Conservation (phyloP, 345 rosid species). For the Dimocarpus longan region DNA sequence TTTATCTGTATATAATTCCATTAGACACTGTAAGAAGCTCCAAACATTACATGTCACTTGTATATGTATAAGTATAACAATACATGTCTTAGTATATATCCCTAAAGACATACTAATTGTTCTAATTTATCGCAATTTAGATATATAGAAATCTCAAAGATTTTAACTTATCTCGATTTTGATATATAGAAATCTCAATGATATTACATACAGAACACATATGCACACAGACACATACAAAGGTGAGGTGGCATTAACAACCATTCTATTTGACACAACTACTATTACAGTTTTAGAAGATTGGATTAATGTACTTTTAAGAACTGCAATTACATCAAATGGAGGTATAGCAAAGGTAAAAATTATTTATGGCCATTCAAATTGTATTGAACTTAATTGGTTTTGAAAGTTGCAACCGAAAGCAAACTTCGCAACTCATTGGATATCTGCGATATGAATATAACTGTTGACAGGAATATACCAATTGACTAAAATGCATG, state of each 20-base stretch:
- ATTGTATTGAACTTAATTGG: not conserved
- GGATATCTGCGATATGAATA: not conserved
- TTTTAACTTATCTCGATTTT: too few relatives aligned
- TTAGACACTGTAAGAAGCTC: slow-evolving; percentile 3
- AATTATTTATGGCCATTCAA: not conserved
- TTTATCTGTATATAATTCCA: slow-evolving; percentile 51
- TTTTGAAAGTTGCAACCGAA: not conserved
- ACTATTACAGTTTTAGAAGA: not conserved
- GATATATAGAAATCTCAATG: not conserved
- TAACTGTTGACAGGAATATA: not conserved
- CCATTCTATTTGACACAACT: not conserved
- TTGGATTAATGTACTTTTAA: not conserved
- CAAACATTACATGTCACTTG: not conserved
- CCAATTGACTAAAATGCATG: not conserved
- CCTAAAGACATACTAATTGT: not conserved
- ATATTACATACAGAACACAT: not conserved
- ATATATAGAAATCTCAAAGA: too few relatives aligned
- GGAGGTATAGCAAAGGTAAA: not conserved
- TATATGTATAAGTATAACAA: not conserved
- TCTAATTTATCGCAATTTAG: not conserved
- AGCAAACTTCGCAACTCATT: not conserved
- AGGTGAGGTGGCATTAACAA: not conserved
- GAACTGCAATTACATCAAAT: not conserved
- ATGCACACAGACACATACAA: not conserved
- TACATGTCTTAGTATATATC: not conserved